Evolutionary conservation across 83 land plant species (phyloP).

Genomic region (Picea abies): DNA sequence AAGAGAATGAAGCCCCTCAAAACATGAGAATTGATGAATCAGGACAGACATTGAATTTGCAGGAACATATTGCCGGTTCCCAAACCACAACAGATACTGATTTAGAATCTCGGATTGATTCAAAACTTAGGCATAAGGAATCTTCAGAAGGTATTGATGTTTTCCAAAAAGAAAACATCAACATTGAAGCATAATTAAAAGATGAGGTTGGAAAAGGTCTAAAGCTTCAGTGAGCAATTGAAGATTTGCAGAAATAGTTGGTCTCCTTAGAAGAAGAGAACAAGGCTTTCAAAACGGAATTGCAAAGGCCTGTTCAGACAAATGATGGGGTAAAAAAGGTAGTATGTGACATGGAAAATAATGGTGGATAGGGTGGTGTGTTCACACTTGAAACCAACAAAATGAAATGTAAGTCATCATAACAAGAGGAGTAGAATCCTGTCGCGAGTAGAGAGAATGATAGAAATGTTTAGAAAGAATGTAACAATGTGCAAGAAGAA

Average conservation of each 20-base stretch:
- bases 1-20: too few species aligned
- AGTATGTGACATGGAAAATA: background rate
- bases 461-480: background rate
- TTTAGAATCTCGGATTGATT: background rate
- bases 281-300: background rate
- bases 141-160: background rate
- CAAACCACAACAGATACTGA: background rate
- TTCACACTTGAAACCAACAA: background rate
- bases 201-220: background rate
- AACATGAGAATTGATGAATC: too few species aligned
- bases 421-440: background rate
- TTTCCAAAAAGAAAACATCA: background rate
- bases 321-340: background rate
- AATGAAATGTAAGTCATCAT: background rate
- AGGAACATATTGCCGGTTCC: background rate
- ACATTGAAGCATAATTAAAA: background rate
- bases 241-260: background rate
- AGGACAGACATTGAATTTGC: background rate
- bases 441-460: background rate
- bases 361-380: background rate
- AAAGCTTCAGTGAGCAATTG: background rate
- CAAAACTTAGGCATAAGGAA: background rate
- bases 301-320: background rate
- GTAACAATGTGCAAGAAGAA: conserved; percentile 6
- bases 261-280: background rate